Base-by-base conservation (phyloP, 2,329 filamentous ascomycete genomes). In the Ceratocystis eucalypticola region DNA sequence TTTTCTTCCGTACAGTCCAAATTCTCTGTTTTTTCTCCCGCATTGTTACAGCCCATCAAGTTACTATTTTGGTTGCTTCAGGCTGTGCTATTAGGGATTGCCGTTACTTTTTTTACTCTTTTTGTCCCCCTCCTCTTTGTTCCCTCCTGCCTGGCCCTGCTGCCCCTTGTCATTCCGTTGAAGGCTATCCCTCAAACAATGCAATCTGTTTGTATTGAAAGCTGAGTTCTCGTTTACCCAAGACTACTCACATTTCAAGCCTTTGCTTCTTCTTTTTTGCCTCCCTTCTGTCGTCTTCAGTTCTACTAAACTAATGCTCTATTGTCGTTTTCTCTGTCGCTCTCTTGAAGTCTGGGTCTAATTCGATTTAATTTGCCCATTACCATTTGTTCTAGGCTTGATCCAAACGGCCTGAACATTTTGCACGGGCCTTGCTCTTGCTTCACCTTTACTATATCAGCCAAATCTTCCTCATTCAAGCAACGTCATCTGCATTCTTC, bases 1-100 rank as follows among this genome's bases (percentile, higher is more conserved):
- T 53, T 53, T 25, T 53, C 22, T 53, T 22, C 48, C n/a, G 7
- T 53, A 53, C 48, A 8, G 7, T 20, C 48, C n/a, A 53, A n/a
- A 53, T 53, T 8, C 48, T 25, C 22, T 33, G 53, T 57, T 30
- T 17, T 57, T 12, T 3, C 20, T 10, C 12, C 50, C 20, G 25
- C 20, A 8, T 28, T 3, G 17, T 30, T 17, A n/a, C 15, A 33
- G 55, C 28, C 55, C 33, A 28, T 37, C 55, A 59, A 59, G 55
- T 59, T 59, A 8, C 30, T 59, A 59, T 59, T 59, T 59, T 59
- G 55, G 55, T 37, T 59, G 55, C 55, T 59, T 59, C 28, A 59
- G 55, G 12, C 10, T 37, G 30, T 59, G 28, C 55, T 59, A 59
- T 59, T 59, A 59, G 28, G 55, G 55, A 59, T 59, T 59, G 20